Conservation (phyloP, 73 alveolate species). For the Paramecium caudatum region DNA sequence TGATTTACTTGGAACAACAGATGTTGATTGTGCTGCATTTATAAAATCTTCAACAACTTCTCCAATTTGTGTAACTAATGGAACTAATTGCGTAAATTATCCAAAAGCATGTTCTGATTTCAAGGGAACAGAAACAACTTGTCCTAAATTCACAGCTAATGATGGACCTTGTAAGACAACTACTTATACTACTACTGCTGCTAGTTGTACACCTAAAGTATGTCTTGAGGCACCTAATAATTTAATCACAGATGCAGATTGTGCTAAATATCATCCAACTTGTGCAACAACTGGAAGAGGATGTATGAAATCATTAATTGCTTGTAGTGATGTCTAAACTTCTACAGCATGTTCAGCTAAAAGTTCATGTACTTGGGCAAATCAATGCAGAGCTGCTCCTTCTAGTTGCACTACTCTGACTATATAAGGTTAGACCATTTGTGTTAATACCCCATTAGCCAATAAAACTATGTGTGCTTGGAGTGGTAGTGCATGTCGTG, state of each 20-base stretch:
- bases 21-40: conserved; percentile 35
- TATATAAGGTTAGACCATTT: background rate
- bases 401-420: background rate
- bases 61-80: conserved; percentile 41
- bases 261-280: background rate
- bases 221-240: conserved; percentile 43
- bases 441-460: conserved; percentile 50
- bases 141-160: background rate
- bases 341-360: conserved; percentile 17
- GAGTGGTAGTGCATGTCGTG: conserved; percentile 52
- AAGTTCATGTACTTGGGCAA: conserved; percentile 7
- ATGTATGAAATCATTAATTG: background rate
- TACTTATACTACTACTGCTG: background rate
- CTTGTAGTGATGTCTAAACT: background rate
- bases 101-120: background rate
- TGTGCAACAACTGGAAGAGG: conserved; percentile 52
- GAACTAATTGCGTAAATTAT: conserved; percentile 5
- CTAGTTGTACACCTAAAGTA: background rate
- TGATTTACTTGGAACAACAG: background rate
- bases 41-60: background rate
- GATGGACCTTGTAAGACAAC: conserved; percentile 62
- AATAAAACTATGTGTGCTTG: conserved; percentile 39
- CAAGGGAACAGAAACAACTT: background rate
- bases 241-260: conserved; percentile 10
- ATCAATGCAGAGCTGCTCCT: conserved; percentile 12